Percentiles rank a stretch among this genome's conserved stretches.
phyloP scores from a whole-genome alignment of 163 green algal species.

The Scenedesmus sp. region DNA sequence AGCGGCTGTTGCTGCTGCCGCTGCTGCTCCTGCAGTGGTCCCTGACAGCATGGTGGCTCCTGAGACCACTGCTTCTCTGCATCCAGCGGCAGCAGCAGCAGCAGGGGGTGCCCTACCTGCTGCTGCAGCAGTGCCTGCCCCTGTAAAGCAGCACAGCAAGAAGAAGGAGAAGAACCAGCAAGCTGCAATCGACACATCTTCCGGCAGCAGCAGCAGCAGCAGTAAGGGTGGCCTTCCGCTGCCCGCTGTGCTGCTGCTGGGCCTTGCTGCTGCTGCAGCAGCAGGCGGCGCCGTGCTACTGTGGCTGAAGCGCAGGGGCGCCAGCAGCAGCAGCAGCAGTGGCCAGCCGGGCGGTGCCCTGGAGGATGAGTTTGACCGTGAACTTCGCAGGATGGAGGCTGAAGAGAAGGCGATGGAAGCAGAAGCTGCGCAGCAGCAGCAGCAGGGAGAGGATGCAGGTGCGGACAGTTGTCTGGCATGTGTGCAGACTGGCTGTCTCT shows the following conservation, averaged over 20 bases:
- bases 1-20: conserved; percentile 4
- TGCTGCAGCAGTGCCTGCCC: background rate
- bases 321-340: background rate
- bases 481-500: background rate
- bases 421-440: background rate
- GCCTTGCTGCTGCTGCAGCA: background rate
- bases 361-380: background rate
- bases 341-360: background rate
- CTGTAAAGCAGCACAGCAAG: background rate
- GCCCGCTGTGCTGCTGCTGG: background rate
- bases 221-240: background rate
- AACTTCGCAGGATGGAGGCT: background rate
- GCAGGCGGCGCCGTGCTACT: background rate
- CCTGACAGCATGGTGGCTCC: background rate
- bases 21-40: background rate
- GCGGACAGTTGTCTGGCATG: background rate
- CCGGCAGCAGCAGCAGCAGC: background rate
- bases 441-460: background rate
- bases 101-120: background rate
- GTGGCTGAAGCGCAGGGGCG: background rate
- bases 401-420: background rate
- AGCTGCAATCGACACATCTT: background rate
- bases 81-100: background rate
- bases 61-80: conserved; percentile 8
- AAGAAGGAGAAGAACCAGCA: background rate